Base-by-base conservation (phyloP, 345 rosid genomes). In the Pugionium cornutum region DNA sequence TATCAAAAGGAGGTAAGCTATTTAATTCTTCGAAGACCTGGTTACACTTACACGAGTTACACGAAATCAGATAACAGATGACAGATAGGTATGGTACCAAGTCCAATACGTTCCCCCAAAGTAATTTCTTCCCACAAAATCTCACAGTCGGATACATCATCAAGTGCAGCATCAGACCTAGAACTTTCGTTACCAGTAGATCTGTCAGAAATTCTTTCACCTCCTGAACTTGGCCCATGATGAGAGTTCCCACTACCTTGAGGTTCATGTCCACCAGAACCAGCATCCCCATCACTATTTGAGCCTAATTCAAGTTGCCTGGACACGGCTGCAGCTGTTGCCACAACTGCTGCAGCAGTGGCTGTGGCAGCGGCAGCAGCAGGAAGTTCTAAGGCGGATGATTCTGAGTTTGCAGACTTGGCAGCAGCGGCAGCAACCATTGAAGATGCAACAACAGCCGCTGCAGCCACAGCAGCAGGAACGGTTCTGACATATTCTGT, bases 301-400 rank as follows among this genome's bases (percentile, higher is more conserved):
- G 71, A 72, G 32, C 84, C 79, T 32, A 74, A 84, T 57, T 86
- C 96, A 64, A 74, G 76, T 62, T 89, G 91, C 84, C 76, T 84
- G 40, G 72, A 73, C 48, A 83, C 89, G 61, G 95, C 98, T 31
- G 95, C 91, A 57, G 86, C 82, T 5, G 96, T 87, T 62, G 95
- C 95, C 63, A 84, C 90, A 55, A 87, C 83, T 29, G 89, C 98
- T 64, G 98, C 98, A 73, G 98, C 92, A 56, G 95, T 86, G 50
- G 98, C 95, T 48, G 92, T 87, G 70, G 98, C 98, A 9, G 98
- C 98, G 47, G 96, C 96, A 46, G 98, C 92, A 59, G 84, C 96
- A 68, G 98, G 95, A 68, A 87, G 75, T 70, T 91, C 95, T 51
- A 65, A 7, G 9, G 66, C 25, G 48, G 76, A 64, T 50, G 85